Percentiles rank a stretch among this genome's conserved stretches.
Conservation (phyloP, 345 rosid species). For the Eutrema yunnanense region DNA sequence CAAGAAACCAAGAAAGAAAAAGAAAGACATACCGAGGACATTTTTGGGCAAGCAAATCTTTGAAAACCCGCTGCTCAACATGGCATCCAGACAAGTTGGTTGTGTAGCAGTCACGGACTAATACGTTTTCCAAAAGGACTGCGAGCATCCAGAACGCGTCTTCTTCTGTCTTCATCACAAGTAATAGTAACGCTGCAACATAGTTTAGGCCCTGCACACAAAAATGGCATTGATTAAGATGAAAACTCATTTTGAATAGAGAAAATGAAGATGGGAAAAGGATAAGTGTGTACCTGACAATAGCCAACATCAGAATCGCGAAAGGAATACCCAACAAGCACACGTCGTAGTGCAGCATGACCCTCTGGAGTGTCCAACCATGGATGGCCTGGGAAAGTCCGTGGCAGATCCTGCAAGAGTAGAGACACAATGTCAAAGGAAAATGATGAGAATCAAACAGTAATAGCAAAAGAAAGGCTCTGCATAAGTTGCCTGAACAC, state of each 20-base stretch:
- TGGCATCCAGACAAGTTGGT: slow-evolving; percentile 95
- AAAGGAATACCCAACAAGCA: slow-evolving; percentile 93
- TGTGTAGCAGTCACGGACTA: slow-evolving; percentile 94
- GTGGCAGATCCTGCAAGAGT: slow-evolving; percentile 73
- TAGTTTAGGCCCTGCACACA: slow-evolving; percentile 81
- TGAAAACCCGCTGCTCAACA: slow-evolving; percentile 96
- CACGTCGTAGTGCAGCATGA: slow-evolving; percentile 86
- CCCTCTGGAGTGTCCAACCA: slow-evolving; percentile 99
- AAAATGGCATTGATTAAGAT: neutral
- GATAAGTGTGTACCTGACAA: slow-evolving; percentile 66
- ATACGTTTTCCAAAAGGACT: slow-evolving; percentile 87
- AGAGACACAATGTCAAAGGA: neutral
- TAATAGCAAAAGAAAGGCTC: neutral
- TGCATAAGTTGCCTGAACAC: neutral
- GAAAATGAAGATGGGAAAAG: neutral
- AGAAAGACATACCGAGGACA: slow-evolving; percentile 61
- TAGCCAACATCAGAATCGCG: slow-evolving; percentile 99
- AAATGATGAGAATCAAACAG: neutral
- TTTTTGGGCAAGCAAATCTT: slow-evolving; percentile 78
- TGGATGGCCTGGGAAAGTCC: slow-evolving; percentile 98
- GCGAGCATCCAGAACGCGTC: slow-evolving; percentile 99
- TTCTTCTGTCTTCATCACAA: slow-evolving; percentile 99
- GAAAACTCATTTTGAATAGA: neutral
- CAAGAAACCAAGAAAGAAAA: neutral
- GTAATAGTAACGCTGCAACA: slow-evolving; percentile 86